These are phyloP conservation scores for Meredithiella fracta DNA, from an alignment of 2,329 filamentous ascomycete species.

Conservation along the genomic window DNA sequence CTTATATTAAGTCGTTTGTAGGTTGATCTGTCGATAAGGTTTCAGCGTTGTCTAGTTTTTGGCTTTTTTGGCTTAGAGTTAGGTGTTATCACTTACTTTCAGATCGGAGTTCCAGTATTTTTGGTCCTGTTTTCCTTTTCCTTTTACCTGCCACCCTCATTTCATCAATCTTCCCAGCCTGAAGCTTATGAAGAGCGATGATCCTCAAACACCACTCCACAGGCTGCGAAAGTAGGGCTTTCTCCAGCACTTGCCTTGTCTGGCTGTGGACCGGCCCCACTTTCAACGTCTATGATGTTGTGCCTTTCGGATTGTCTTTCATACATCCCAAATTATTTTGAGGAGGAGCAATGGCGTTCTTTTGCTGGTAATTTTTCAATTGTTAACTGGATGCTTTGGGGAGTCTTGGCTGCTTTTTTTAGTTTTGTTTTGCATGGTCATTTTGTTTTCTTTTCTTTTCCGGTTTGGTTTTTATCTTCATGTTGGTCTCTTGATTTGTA, in stretches of 20 bases:
- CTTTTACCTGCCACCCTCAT: not conserved
- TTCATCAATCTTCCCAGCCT: not conserved
- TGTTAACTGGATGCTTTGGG: not conserved
- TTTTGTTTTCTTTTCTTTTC: constrained; percentile 5
- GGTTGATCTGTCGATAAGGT: not conserved
- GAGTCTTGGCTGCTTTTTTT: constrained; percentile 3
- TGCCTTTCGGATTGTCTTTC: not conserved
- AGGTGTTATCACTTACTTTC: too few species aligned
- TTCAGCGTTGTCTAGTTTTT: not conserved
- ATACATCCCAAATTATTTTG: constrained; percentile 5
- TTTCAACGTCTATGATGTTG: constrained; percentile 8
- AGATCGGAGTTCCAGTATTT: not conserved
- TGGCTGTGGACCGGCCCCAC: not conserved
- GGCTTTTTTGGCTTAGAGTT: not conserved
- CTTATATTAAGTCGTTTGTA: too few species aligned
- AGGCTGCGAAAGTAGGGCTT: not conserved
- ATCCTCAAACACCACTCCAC: not conserved
- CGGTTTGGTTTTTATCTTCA: not conserved
- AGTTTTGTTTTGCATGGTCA: not conserved
- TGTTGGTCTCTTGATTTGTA: constrained; percentile 1
- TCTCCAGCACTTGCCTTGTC: not conserved
- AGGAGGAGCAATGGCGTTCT: constrained; percentile 1
- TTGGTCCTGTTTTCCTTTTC: not conserved
- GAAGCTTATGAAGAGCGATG: not conserved
- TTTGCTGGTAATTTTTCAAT: constrained; percentile 4